These are phyloP conservation scores for Ploettnerulaceae sp. DNA, from an alignment of 2,329 filamentous ascomycete species.

Conservation along the genomic window DNA sequence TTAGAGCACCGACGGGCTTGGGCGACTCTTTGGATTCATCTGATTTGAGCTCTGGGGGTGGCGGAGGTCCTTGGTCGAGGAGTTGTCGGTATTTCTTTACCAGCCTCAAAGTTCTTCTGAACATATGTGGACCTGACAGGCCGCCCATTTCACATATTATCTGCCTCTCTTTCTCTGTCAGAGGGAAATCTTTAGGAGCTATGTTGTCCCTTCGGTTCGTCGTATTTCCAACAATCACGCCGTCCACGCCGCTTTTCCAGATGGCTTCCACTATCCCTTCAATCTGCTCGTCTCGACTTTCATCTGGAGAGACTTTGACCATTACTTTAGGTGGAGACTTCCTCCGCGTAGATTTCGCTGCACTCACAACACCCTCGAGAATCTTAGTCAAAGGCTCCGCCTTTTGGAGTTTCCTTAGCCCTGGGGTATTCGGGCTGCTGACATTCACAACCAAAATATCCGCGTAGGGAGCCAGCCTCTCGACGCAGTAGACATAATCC, in stretches of 20 bases:
- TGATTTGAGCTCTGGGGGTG: slow-evolving; percentile 29
- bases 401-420: slow-evolving; percentile 80
- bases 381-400: slow-evolving; percentile 77
- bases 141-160: slow-evolving; percentile 75
- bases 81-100: slow-evolving; percentile 73
- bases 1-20: not conserved
- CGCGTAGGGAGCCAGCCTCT: slow-evolving; percentile 77
- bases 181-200: slow-evolving; percentile 58
- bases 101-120: slow-evolving; percentile 70
- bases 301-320: slow-evolving; percentile 97
- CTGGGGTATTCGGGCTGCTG: slow-evolving; percentile 92
- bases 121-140: slow-evolving; percentile 87
- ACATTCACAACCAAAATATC: slow-evolving; percentile 98
- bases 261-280: slow-evolving; percentile 85
- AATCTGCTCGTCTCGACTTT: slow-evolving; percentile 80
- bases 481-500: slow-evolving; percentile 86
- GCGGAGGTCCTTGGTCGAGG: slow-evolving; percentile 50
- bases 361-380: slow-evolving; percentile 74
- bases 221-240: slow-evolving; percentile 95
- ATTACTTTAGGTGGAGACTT: slow-evolving; percentile 77
- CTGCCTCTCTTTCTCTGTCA: slow-evolving; percentile 62
- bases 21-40: not conserved
- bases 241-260: slow-evolving; percentile 79
- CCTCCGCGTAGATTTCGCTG: slow-evolving; percentile 64
- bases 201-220: slow-evolving; percentile 76